Conservation (phyloP, 495 filamentous ascomycete species). For the Neurospora sp. region DNA sequence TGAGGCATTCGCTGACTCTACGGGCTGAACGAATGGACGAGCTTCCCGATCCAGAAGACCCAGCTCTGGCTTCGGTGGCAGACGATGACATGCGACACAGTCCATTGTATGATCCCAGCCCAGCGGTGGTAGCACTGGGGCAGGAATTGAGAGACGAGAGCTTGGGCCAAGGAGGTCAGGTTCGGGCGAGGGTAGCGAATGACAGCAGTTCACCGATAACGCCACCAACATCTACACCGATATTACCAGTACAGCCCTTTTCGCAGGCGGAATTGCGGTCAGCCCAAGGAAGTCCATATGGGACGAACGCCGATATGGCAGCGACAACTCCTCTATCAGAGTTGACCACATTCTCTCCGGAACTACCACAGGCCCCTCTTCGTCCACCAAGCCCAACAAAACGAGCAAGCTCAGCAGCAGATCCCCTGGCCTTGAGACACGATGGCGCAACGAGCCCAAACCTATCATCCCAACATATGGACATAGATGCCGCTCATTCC, state of each 20-base stretch:
- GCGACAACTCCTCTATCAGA: not conserved
- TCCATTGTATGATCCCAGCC: not conserved
- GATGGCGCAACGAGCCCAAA: conserved; percentile 29
- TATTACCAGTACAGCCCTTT: not conserved
- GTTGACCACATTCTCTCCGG: not conserved
- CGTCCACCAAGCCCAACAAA: conserved; percentile 41
- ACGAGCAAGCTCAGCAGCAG: conserved; percentile 21
- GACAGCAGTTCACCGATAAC: no score
- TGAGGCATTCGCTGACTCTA: conserved; percentile 21
- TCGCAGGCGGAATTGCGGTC: not conserved
- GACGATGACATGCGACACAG: not conserved
- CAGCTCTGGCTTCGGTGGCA: not conserved
- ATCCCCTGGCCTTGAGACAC: conserved; percentile 32
- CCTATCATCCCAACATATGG: conserved; percentile 13
- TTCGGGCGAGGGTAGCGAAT: not conserved
- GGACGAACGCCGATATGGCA: not conserved
- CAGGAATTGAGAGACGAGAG: not conserved
- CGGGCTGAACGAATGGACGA: not conserved
- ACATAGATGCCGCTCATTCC: conserved; percentile 3
- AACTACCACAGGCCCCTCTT: conserved; percentile 2
- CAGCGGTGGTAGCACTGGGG: not conserved
- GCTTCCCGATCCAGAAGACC: not conserved
- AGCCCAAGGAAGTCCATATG: not conserved
- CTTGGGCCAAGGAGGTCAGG: conserved; percentile 2
- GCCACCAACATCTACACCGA: not conserved